phyloP scores from a whole-genome alignment of 148 eudicot genomes.

The Fagopyrum tataricum region DNA sequence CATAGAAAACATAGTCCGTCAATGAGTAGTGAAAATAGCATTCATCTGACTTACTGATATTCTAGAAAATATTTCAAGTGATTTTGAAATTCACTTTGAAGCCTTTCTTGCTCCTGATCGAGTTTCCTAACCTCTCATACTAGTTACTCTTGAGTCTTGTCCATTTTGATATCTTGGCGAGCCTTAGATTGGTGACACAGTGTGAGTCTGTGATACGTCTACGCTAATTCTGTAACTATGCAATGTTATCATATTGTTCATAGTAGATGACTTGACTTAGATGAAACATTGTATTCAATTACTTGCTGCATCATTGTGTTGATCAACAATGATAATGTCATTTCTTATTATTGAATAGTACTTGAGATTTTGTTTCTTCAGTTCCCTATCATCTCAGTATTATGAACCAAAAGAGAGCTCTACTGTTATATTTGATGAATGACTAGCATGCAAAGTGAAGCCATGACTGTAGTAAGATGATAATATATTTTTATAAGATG shows the following conservation, averaged over 20 bases:
- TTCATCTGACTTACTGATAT: neutral
- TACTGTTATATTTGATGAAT: no score
- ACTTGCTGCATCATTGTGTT: neutral
- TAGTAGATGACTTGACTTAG: neutral
- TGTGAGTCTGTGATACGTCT: neutral
- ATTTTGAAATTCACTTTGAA: neutral
- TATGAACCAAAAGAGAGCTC: neutral
- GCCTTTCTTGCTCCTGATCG: no score
- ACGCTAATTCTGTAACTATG: neutral
- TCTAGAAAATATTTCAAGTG: neutral
- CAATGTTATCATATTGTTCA: constrained; percentile 2
- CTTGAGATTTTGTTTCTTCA: neutral
- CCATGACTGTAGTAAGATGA: no score
- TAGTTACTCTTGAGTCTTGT: neutral
- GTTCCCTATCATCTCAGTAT: neutral
- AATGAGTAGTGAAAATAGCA: neutral
- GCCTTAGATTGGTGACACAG: constrained; percentile 8
- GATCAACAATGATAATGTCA: neutral
- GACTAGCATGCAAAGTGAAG: no score
- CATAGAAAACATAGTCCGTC: neutral
- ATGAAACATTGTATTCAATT: neutral
- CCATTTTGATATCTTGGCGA: neutral
- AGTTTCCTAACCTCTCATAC: no score
- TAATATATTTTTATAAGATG: no score
- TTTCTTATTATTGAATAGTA: neutral